phyloP scores from a whole-genome alignment of 1,284 basidiomycete species.

The Prillingera fragicola region DNA sequence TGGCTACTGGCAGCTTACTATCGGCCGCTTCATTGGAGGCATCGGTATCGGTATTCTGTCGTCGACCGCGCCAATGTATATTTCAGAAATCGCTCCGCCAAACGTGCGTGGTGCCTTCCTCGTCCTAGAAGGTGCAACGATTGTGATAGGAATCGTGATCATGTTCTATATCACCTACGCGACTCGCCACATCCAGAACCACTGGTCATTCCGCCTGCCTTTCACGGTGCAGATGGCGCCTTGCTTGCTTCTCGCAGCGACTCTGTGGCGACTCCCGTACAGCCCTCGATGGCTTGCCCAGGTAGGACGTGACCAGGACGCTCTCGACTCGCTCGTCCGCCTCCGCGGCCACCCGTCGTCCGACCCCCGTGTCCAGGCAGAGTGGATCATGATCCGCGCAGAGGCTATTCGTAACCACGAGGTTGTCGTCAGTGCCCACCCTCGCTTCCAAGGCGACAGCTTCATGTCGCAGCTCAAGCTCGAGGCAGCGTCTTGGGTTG shows the following conservation, averaged over 20 bases:
- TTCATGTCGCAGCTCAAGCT: not conserved
- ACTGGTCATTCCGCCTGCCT: constrained; percentile 20
- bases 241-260: constrained; percentile 32
- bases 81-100: constrained; percentile 22
- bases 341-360: constrained; percentile 24
- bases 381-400: constrained; percentile 29
- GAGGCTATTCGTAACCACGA: constrained; percentile 12
- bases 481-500: not conserved
- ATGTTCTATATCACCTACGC: constrained; percentile 8
- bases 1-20: too few species aligned
- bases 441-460: constrained; percentile 2
- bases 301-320: constrained; percentile 22
- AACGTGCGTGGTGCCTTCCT: constrained; percentile 65
- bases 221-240: constrained; percentile 1
- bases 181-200: constrained; percentile 15
- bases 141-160: constrained; percentile 21
- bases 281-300: constrained; percentile 58
- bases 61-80: constrained; percentile 36
- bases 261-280: constrained; percentile 47
- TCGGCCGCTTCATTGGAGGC: not conserved
- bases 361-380: constrained; percentile 24
- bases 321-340: constrained; percentile 18
- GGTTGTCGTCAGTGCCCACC: constrained; percentile 4
- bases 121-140: constrained; percentile 40
- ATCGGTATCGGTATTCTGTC: constrained; percentile 35